phyloP scores from a whole-genome alignment of 257 asterid species.

The Solanum gandarillasii region DNA sequence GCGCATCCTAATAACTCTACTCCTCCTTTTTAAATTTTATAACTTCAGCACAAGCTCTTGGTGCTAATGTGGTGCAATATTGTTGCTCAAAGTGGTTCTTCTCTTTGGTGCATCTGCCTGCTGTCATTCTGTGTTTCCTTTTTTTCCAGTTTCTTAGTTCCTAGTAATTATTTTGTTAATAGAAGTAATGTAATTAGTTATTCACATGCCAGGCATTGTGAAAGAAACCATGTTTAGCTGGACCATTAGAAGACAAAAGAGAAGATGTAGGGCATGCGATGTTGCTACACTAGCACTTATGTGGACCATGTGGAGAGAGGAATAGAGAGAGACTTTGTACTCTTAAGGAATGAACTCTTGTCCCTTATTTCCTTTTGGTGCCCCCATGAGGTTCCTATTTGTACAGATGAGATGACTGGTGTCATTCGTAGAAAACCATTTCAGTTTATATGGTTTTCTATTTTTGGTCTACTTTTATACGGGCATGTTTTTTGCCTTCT shows the following conservation, averaged over 20 bases:
- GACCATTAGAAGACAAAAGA: not conserved
- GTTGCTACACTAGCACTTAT: not conserved
- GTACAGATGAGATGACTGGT: not conserved
- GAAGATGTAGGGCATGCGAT: not conserved
- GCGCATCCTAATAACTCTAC: not conserved
- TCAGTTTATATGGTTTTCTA: not conserved
- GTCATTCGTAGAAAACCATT: not conserved
- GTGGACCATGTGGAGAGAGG: not conserved
- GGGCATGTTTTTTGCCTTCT: not conserved
- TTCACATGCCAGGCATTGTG: not conserved
- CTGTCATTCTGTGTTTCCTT: not conserved
- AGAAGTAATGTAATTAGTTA: not conserved
- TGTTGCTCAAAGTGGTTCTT: not conserved
- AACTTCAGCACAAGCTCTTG: not conserved
- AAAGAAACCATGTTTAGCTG: not conserved
- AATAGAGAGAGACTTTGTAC: not conserved
- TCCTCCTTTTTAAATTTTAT: not conserved
- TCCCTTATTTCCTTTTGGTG: not conserved
- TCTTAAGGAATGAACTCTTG: not conserved
- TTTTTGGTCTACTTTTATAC: not conserved
- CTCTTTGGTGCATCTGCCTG: not conserved
- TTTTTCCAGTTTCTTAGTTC: not conserved
- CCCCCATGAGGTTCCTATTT: not conserved
- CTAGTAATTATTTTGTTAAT: not conserved
- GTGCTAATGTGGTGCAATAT: not conserved